These are phyloP conservation scores for Trichophyton benhamiae DNA, from an alignment of 2,329 filamentous ascomycete genomes.

Conservation along the genomic window DNA sequence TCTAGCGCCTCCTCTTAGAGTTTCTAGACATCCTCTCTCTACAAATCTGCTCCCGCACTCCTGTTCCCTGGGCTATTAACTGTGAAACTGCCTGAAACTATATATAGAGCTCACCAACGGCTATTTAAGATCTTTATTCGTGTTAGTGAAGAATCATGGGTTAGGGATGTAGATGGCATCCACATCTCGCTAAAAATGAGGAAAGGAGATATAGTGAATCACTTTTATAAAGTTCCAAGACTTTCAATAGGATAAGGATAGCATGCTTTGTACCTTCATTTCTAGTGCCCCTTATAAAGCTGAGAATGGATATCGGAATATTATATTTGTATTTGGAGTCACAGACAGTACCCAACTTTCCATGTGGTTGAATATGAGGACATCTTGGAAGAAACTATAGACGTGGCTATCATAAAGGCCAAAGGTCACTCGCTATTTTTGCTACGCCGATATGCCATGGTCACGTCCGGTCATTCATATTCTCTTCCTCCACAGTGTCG, in stretches of 20 bases:
- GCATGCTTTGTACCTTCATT: neutral
- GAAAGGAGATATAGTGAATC: constrained; percentile 6
- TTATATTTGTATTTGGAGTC: constrained; percentile 4
- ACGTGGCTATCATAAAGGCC: constrained; percentile 6
- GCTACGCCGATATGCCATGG: neutral
- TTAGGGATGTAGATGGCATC: constrained; percentile 5
- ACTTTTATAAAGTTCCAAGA: constrained; percentile 7
- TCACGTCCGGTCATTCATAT: neutral
- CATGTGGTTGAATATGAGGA: neutral
- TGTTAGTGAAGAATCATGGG: neutral
- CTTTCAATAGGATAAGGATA: neutral
- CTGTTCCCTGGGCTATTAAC: constrained; percentile 4
- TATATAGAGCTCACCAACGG: neutral
- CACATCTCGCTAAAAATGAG: constrained; percentile 7
- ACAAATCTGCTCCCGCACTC: no score
- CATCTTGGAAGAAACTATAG: neutral
- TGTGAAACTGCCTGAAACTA: neutral
- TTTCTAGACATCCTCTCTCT: neutral
- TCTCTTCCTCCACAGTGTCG: neutral
- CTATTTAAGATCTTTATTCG: constrained; percentile 1
- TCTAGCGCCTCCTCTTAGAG: neutral
- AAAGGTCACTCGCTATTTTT: neutral
- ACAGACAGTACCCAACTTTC: neutral
- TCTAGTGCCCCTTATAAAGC: neutral
- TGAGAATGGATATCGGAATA: neutral